Percentiles rank a stretch among this genome's conserved stretches.
phyloP scores from a whole-genome alignment of 2,329 filamentous ascomycete species.

The Leptographium lundbergii region DNA sequence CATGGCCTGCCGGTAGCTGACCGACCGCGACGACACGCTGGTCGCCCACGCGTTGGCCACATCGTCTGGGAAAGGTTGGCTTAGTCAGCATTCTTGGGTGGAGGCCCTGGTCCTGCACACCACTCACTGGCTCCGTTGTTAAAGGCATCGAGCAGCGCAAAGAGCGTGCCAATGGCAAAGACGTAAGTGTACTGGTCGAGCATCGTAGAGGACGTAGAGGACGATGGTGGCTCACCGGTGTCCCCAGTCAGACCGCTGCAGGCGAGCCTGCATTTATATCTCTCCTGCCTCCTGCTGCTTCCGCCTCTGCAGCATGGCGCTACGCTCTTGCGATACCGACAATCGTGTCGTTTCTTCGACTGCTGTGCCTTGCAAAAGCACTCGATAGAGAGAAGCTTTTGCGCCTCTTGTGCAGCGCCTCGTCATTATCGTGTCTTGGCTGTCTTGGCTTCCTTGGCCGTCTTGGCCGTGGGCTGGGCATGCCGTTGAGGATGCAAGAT shows the following conservation, averaged over 20 bases:
- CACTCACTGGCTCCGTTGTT: constrained; percentile 64
- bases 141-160: constrained; percentile 64
- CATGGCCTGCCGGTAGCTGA: constrained; percentile 59
- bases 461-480: neutral
- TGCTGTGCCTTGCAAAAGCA: neutral
- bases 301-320: too few species aligned
- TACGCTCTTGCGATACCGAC: too few species aligned
- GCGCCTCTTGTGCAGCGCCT: neutral
- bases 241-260: neutral
- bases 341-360: too few species aligned
- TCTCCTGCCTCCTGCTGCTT: too few species aligned
- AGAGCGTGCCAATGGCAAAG: constrained; percentile 63
- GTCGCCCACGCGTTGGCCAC: constrained; percentile 77
- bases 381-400: neutral
- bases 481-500: neutral
- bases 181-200: constrained; percentile 55
- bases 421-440: neutral
- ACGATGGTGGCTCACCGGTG: neutral
- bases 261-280: neutral
- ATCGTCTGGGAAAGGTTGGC: constrained; percentile 43
- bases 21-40: constrained; percentile 66
- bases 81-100: neutral
- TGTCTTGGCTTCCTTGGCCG: constrained; percentile 8
- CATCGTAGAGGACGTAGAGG: constrained; percentile 25
- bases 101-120: neutral